These are phyloP conservation scores for Xylaria hypoxylon DNA, from an alignment of 2,329 filamentous ascomycete genomes.

Conservation along the genomic window DNA sequence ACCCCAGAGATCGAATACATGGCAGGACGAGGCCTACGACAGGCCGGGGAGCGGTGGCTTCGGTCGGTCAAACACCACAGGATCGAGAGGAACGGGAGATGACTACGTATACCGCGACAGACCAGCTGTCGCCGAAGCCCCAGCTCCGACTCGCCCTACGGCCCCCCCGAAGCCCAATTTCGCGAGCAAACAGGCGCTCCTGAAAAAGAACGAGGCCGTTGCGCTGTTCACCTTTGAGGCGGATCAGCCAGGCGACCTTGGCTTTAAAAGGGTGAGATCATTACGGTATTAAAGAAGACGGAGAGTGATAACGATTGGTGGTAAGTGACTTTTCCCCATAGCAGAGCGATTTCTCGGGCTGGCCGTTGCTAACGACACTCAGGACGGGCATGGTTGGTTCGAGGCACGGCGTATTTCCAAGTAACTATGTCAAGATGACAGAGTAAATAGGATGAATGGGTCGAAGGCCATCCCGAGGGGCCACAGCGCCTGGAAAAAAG, in stretches of 20 bases:
- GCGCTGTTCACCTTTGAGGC: slow-evolving; percentile 95
- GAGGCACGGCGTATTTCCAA: slow-evolving; percentile 92
- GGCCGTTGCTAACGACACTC: slow-evolving; percentile 6
- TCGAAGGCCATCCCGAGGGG: neutral
- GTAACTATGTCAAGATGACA: slow-evolving; percentile 78
- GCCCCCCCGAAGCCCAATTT: slow-evolving; percentile 94
- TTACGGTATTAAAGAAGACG: slow-evolving; percentile 93
- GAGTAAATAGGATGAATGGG: slow-evolving; percentile 36
- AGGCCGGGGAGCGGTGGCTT: slow-evolving; percentile 58
- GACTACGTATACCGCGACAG: slow-evolving; percentile 59
- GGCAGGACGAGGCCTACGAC: slow-evolving; percentile 82
- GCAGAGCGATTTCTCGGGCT: neutral
- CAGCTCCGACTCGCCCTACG: slow-evolving; percentile 79
- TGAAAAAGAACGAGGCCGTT: slow-evolving; percentile 83
- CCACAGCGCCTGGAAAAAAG: neutral
- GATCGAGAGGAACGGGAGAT: slow-evolving; percentile 56
- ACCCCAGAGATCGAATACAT: slow-evolving; percentile 74
- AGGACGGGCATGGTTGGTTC: slow-evolving; percentile 91
- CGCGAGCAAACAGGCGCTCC: slow-evolving; percentile 64
- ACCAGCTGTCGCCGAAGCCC: slow-evolving; percentile 56
- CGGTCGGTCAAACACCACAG: slow-evolving; percentile 65
- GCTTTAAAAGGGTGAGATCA: slow-evolving; percentile 98
- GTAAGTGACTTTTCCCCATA: slow-evolving; percentile 59
- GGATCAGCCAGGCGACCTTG: slow-evolving; percentile 90
- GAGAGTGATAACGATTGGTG: slow-evolving; percentile 97